Evolutionary conservation across 768 basidiomycete species (phyloP), one percentile per base, ranked within the genome.

Genomic region (Mycena albidolilacea): DNA sequence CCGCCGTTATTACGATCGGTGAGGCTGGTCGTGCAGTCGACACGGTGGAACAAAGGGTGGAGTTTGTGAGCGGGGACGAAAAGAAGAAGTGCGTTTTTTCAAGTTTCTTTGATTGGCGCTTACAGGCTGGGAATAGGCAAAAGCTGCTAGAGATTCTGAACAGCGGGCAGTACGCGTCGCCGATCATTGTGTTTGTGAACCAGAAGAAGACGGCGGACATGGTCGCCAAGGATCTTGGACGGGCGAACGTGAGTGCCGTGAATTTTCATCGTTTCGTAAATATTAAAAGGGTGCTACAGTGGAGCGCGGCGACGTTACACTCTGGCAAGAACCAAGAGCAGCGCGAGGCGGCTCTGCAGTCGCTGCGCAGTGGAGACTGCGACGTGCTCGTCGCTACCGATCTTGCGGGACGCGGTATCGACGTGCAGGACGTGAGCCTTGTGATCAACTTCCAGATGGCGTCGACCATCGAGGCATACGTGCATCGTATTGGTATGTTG

Each of bases 391-490:
- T 99, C 41, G 98, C 98, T 1, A 99, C 98, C 6, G 98, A 99
- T 82, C 87, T 99, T 55, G 98, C 98, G 52, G 98, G 98, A 57
- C 95, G 98, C 78, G 98, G 98, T 88, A 99, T 99, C 82, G 98
- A 99, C 82, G 97, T 99, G 14, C 95, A 96, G 72, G 97, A 99
- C 80, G 98, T 99, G 72, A 94, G 92, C 72, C 86, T 98, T 63
- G 97, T 99, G 74, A 92, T 99, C 87, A 99, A 99, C 82, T 99
- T 92, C 88, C 96, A 98, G 84, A 99, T 99, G 97, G 91, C 97
- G 7, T 91, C 90, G 77, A 95, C 94, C 23, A 99, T 99, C 83
- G 98, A 99, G 83, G 96, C 93, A 50, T 98, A 98, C 79, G 96
- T 99, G 58, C 97, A 99, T 83, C 93, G 97, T 81, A 98, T 99